These are phyloP conservation scores for Leccinum arenicola DNA, from an alignment of 768 basidiomycete genomes.

Conservation along the genomic window DNA sequence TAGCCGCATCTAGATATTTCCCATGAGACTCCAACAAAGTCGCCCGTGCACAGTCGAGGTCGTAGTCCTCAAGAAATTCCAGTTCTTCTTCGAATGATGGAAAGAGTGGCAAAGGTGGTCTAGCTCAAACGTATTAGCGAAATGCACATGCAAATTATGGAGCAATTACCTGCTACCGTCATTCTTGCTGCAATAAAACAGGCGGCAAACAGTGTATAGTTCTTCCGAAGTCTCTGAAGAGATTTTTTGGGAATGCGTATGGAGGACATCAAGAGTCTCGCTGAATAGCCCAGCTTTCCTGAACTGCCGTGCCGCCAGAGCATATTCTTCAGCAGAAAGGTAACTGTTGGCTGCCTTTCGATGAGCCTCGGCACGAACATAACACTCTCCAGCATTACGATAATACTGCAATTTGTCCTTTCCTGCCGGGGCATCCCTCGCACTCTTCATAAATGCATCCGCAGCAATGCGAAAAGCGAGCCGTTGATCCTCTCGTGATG, in stretches of 20 bases:
- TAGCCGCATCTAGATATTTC: constrained; percentile 48
- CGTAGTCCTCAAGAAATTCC: constrained; percentile 56
- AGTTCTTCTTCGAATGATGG: constrained; percentile 47
- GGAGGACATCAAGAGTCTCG: too few species aligned
- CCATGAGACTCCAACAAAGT: constrained; percentile 42
- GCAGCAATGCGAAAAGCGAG: constrained; percentile 47
- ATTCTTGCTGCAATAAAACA: constrained; percentile 41
- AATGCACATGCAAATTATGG: neutral
- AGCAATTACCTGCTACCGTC: constrained; percentile 19
- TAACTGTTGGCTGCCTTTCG: constrained; percentile 46
- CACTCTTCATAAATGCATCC: constrained; percentile 46
- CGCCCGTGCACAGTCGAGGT: constrained; percentile 48
- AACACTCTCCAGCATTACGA: constrained; percentile 46
- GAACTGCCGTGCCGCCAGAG: constrained; percentile 44
- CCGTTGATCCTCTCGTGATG: constrained; percentile 21
- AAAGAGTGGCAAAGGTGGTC: constrained; percentile 50
- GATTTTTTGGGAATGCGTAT: too few species aligned
- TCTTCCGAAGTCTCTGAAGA: too few species aligned
- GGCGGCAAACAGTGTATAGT: constrained; percentile 21
- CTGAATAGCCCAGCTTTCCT: constrained; percentile 30
- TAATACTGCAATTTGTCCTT: constrained; percentile 37
- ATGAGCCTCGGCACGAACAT: constrained; percentile 38
- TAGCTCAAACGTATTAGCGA: constrained; percentile 22
- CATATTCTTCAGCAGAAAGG: constrained; percentile 40
- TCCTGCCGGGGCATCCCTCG: constrained; percentile 22